phyloP scores from a whole-genome alignment of 768 basidiomycete species.

The Suillus bovinus region DNA sequence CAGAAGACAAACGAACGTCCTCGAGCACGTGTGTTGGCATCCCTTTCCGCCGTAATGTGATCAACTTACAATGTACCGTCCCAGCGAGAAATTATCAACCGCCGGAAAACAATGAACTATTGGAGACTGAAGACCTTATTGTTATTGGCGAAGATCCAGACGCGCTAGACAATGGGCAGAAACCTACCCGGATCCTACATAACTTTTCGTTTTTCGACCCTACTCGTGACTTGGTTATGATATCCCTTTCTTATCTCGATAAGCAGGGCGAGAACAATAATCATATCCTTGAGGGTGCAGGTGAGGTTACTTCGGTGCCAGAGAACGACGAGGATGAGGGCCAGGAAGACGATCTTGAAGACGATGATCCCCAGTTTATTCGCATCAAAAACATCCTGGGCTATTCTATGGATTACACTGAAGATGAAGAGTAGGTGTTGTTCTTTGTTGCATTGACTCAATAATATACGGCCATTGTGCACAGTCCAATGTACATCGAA shows the following conservation, averaged over 20 bases:
- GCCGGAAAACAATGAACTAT: slow-evolving; percentile 29
- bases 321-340: slow-evolving; percentile 62
- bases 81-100: slow-evolving; percentile 43
- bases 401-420: slow-evolving; percentile 52
- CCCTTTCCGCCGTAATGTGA: neutral
- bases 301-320: slow-evolving; percentile 47
- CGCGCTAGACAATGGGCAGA: slow-evolving; percentile 37
- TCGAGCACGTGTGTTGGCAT: slow-evolving; percentile 16
- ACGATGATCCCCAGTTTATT: slow-evolving; percentile 39
- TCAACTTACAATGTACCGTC: neutral
- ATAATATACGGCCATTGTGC: slow-evolving; percentile 5
- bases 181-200: slow-evolving; percentile 58
- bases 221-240: slow-evolving; percentile 41
- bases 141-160: slow-evolving; percentile 44
- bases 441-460: slow-evolving; percentile 4
- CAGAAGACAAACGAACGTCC: slow-evolving; percentile 25
- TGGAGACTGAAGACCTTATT: slow-evolving; percentile 37
- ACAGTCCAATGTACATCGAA: slow-evolving; percentile 65
- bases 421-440: slow-evolving; percentile 48
- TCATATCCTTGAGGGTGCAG: slow-evolving; percentile 53
- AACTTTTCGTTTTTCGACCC: slow-evolving; percentile 66
- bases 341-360: slow-evolving; percentile 50
- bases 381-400: slow-evolving; percentile 47
- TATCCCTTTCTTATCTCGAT: slow-evolving; percentile 50
- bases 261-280: slow-evolving; percentile 36